These are phyloP conservation scores for Fusarium robinianum DNA, from an alignment of 2,329 filamentous ascomycete genomes.

Conservation along the genomic window DNA sequence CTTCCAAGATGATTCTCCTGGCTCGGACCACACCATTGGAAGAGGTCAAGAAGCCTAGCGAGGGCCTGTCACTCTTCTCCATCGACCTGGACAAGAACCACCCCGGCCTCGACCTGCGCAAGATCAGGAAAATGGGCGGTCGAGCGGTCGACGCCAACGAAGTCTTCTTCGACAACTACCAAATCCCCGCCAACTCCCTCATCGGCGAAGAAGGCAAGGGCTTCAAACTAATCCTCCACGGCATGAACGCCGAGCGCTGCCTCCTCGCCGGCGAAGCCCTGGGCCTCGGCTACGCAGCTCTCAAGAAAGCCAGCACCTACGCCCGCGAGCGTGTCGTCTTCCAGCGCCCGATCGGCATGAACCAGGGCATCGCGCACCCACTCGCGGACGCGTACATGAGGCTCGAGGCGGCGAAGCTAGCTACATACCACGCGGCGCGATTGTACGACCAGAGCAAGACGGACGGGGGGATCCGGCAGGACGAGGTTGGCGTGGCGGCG, in stretches of 20 bases:
- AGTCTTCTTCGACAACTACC: constrained; percentile 83
- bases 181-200: constrained; percentile 64
- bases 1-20: constrained; percentile 80
- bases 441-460: constrained; percentile 61
- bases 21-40: constrained; percentile 74
- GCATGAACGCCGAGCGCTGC: constrained; percentile 80
- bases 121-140: constrained; percentile 85
- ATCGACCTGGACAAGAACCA: constrained; percentile 70
- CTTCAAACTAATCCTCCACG: constrained; percentile 78
- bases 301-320: constrained; percentile 65
- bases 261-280: constrained; percentile 79
- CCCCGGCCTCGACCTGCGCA: constrained; percentile 66
- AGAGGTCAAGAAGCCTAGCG: constrained; percentile 69
- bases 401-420: constrained; percentile 67
- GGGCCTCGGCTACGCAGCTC: constrained; percentile 75
- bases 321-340: constrained; percentile 70
- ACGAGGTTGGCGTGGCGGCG: constrained; percentile 65
- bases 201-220: constrained; percentile 76
- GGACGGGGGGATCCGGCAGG: constrained; percentile 56
- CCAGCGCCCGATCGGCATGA: constrained; percentile 66
- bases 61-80: constrained; percentile 79
- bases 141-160: constrained; percentile 83
- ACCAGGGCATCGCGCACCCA: constrained; percentile 68
- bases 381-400: constrained; percentile 68
- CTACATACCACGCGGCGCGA: constrained; percentile 67